Conservation (phyloP, 108 stramenopile species). For the Fragilaria crotonensis region DNA sequence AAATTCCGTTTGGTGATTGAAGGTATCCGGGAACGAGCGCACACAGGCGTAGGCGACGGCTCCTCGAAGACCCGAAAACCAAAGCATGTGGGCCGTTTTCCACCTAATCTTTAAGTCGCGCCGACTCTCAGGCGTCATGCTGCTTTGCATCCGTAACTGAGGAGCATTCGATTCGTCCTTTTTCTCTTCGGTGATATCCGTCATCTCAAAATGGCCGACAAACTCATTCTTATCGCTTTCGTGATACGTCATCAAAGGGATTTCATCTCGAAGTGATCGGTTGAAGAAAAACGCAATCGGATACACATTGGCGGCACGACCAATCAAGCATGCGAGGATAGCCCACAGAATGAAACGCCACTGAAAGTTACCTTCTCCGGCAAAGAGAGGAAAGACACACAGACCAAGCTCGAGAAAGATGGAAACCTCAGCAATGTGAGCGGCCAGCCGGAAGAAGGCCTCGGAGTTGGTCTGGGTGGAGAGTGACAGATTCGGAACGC, state of each 20-base stretch:
- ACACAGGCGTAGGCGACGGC: constrained; percentile 75
- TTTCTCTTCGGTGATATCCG: not conserved
- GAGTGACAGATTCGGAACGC: constrained; percentile 43
- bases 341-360: constrained; percentile 43
- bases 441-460: constrained; percentile 37
- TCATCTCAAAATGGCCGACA: not conserved
- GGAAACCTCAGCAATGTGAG: constrained; percentile 60
- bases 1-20: constrained; percentile 37
- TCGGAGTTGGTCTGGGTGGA: constrained; percentile 30
- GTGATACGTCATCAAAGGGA: no score
- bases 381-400: constrained; percentile 33
- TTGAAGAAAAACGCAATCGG: constrained; percentile 39
- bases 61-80: constrained; percentile 69
- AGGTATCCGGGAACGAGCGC: constrained; percentile 39
- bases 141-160: not conserved
- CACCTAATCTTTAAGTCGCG: constrained; percentile 36
- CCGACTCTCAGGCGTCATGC: constrained; percentile 6
- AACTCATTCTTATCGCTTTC: not conserved
- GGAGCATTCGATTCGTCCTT: not conserved
- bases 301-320: constrained; percentile 57
- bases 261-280: constrained; percentile 4
- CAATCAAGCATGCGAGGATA: constrained; percentile 46
- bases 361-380: constrained; percentile 15
- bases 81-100: constrained; percentile 61
- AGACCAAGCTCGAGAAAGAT: constrained; percentile 82